Evolutionary conservation across 306 rosid species (phyloP), one percentile per base, ranked within the genome.

Genomic region (Medicago lupulina): DNA sequence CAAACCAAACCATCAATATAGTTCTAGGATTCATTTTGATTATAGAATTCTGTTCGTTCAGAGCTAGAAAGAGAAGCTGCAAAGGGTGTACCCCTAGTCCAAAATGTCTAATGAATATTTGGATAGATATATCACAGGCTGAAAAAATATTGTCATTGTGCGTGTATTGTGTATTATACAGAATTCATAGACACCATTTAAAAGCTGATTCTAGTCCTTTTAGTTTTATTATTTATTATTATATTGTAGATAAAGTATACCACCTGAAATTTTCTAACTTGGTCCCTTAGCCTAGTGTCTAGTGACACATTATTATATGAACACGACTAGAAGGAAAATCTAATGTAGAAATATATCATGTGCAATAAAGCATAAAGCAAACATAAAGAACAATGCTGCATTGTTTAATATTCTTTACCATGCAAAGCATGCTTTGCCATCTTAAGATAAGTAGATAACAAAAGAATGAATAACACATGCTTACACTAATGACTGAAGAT

Each of bases 401-500:
- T 43, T 70, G 28, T 63, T 70, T 13, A 18, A 17, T 11, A 61
- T 63, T n/a, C 49, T 15, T 55, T 25, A 28, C 71, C 75, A 76
- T 77, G 82, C 76, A 82, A 77, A 77, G 23, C 36, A 41, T 11
- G 36, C 6, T 72, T 77, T 65, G 9, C 16, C 55, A 62, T 58
- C 9, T 15, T 50, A 39, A 61, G 17, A 72, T 40, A 21, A 59
- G 14, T 49, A 54, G 8, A 53, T 17, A 50, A 63, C 8, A 64
- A 54, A 28, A 50, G 14, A 2, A 68, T 18, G 67, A 10, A 57
- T 14, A 69, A 23, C 67, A 44, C 31, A 44, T 70, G 80, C 91
- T 86, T 81, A 94, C 97, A 66, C 88, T 82, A 79, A 90, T 81
- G 21, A 95, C 85, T 1, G 98, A 85, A 77, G 97, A 87, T 76